Percentiles rank a stretch among this genome's conserved stretches.
phyloP scores from a whole-genome alignment of 2,329 filamentous ascomycete genomes.

The Talaromyces sp. region DNA sequence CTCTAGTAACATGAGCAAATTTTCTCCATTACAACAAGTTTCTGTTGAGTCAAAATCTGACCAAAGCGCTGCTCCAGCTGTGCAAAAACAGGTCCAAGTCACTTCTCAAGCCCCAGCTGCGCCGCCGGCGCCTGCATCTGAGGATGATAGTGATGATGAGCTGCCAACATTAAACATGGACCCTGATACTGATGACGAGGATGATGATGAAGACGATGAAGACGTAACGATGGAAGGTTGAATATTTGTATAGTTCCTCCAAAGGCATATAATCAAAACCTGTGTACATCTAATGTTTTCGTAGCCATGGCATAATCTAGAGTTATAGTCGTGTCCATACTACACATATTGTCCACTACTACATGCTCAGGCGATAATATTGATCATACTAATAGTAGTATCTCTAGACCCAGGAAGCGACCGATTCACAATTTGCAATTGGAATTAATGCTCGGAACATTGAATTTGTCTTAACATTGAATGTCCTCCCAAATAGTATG shows the following conservation, averaged over 20 bases:
- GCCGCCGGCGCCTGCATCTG: constrained; percentile 24
- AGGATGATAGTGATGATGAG: constrained; percentile 52
- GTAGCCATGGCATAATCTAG: no score
- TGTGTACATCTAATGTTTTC: constrained; percentile 3
- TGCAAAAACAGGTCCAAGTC: constrained; percentile 9
- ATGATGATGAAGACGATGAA: constrained; percentile 41
- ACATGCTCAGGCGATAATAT: no score
- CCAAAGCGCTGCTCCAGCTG: constrained; percentile 13
- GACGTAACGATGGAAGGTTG: constrained; percentile 31
- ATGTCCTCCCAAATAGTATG: no score
- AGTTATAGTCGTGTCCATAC: no score
- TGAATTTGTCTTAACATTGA: no score
- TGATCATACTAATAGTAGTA: no score
- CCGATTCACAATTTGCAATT: no score
- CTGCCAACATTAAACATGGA: constrained; percentile 53
- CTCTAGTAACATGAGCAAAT: background rate
- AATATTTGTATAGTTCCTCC: background rate
- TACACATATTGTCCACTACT: no score
- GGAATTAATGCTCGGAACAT: no score
- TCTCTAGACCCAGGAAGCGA: no score
- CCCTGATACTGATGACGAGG: constrained; percentile 50
- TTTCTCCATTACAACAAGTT: background rate
- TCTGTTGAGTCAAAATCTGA: constrained; percentile 6
- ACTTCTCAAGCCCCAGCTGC: constrained; percentile 12
- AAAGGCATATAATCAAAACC: background rate